These are phyloP conservation scores for Liquidambar formosana DNA, from an alignment of 164 flowering plant species.

Conservation along the genomic window DNA sequence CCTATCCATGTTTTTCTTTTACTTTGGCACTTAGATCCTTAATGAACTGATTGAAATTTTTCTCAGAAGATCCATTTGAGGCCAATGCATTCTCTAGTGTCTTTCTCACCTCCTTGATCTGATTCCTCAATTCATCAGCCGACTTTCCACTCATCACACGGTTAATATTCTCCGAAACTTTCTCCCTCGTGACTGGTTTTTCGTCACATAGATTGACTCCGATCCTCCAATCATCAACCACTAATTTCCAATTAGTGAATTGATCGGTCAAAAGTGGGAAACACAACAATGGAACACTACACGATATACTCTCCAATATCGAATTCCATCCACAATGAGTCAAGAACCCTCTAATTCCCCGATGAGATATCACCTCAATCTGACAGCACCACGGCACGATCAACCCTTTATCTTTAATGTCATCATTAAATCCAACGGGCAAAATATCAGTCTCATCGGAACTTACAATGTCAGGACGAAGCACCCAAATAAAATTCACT, in stretches of 20 bases:
- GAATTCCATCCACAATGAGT: no score
- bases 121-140: no score
- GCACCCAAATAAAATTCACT: no score
- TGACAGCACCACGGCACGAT: conserved; percentile 75
- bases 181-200: conserved; percentile 26
- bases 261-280: no score
- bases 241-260: no score
- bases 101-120: conserved; percentile 24
- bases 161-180: conserved; percentile 38
- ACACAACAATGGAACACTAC: no score
- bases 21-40: conserved; percentile 8
- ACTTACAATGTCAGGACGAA: no score
- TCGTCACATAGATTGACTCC: no score
- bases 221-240: no score
- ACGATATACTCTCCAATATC: no score
- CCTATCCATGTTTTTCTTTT: not conserved
- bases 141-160: conserved; percentile 31
- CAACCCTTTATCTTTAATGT: no score
- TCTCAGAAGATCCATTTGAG: conserved; percentile 42
- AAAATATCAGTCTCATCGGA: conserved; percentile 28
- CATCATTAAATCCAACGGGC: conserved; percentile 38
- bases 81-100: conserved; percentile 31
- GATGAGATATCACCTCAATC: conserved; percentile 41
- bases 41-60: conserved; percentile 35
- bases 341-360: conserved; percentile 57